These are phyloP conservation scores for Imleria badia DNA, from an alignment of 768 basidiomycete species.

Conservation along the genomic window DNA sequence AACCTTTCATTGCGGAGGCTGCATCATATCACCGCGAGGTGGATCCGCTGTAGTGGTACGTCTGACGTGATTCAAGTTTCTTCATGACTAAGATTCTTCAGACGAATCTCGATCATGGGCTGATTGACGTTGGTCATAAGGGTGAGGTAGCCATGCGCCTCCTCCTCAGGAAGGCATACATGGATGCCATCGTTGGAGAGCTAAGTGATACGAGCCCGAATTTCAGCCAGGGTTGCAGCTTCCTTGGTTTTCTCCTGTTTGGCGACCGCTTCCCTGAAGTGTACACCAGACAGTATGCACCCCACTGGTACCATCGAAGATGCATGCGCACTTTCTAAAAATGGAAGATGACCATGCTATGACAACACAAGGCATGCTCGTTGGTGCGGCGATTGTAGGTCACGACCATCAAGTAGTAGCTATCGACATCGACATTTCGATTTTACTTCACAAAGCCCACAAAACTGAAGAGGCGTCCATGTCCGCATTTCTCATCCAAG, in stretches of 20 bases:
- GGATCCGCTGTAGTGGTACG: no score
- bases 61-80: no score
- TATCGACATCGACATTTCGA: neutral
- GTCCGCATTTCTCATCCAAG: neutral
- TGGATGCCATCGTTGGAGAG: no score
- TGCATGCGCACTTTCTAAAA: neutral
- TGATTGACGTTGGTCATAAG: neutral
- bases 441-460: neutral
- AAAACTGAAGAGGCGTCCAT: neutral
- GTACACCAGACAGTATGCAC: no score
- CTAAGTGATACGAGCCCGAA: no score
- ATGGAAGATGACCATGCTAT: neutral
- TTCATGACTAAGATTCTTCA: neutral
- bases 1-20: no score
- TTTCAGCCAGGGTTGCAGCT: no score
- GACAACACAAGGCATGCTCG: neutral
- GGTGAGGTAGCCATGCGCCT: neutral
- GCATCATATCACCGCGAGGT: no score
- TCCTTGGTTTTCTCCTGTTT: no score
- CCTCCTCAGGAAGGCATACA: neutral
- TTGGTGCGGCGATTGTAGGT: neutral
- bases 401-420: no score
- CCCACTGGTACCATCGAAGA: neutral
- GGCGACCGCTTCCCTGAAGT: no score
- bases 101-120: neutral